phyloP scores from a whole-genome alignment of 2,329 filamentous ascomycete genomes.

The Pseudopyrenochaeta lycopersici region DNA sequence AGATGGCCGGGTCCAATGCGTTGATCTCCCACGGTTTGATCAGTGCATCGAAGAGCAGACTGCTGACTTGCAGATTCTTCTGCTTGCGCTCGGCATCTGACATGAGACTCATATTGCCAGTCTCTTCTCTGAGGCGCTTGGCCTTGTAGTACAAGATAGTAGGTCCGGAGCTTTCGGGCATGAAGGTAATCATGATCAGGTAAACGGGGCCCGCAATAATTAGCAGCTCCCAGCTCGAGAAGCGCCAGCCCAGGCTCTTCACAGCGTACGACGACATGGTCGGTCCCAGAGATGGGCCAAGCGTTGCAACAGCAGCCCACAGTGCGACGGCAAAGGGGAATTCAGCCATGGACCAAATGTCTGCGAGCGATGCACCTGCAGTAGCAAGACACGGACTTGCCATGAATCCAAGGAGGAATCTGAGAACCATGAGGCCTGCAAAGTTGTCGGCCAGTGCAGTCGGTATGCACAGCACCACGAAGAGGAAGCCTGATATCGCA shows the following conservation, averaged over 20 bases:
- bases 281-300: slow-evolving; percentile 70
- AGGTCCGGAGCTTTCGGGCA: slow-evolving; percentile 86
- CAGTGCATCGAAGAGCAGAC: slow-evolving; percentile 63
- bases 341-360: slow-evolving; percentile 50
- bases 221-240: slow-evolving; percentile 85
- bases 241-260: slow-evolving; percentile 76
- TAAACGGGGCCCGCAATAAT: slow-evolving; percentile 77
- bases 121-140: slow-evolving; percentile 72
- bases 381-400: slow-evolving; percentile 46
- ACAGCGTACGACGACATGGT: slow-evolving; percentile 78
- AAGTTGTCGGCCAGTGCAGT: slow-evolving; percentile 70
- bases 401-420: slow-evolving; percentile 48
- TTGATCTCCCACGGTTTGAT: slow-evolving; percentile 82
- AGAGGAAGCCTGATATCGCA: slow-evolving; percentile 72
- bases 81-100: slow-evolving; percentile 82
- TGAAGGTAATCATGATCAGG: slow-evolving; percentile 78
- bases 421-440: slow-evolving; percentile 66
- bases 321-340: slow-evolving; percentile 53
- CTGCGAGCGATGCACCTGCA: slow-evolving; percentile 42
- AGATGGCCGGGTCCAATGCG: slow-evolving; percentile 81
- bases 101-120: slow-evolving; percentile 71
- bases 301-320: slow-evolving; percentile 51
- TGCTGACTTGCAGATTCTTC: slow-evolving; percentile 39
- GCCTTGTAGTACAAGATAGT: slow-evolving; percentile 66
- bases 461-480: slow-evolving; percentile 72